Evolutionary conservation across 1,139 yeast species (phyloP).

Genomic region (Oligophagozyma castellii): DNA sequence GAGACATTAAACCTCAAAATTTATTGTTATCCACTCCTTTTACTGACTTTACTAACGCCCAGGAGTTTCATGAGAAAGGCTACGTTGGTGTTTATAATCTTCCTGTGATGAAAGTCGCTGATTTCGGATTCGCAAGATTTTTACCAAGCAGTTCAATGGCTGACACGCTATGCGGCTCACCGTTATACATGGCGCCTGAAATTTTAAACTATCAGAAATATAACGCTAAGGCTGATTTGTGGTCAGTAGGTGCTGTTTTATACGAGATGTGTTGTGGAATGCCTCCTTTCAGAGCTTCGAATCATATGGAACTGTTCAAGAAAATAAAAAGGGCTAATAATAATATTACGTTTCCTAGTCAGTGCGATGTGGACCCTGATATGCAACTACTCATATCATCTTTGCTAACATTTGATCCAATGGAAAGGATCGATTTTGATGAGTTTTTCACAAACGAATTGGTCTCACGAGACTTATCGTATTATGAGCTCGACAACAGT

Average conservation of each 20-base stretch:
- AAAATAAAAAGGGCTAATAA: slow-evolving; percentile 76
- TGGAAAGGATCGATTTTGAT: slow-evolving; percentile 72
- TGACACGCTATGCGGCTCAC: slow-evolving; percentile 94
- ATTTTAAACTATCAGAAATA: slow-evolving; percentile 87
- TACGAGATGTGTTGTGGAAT: slow-evolving; percentile 91
- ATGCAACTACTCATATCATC: slow-evolving; percentile 59
- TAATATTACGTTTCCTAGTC: slow-evolving; percentile 57
- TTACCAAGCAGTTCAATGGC: slow-evolving; percentile 89
- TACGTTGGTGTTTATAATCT: slow-evolving; percentile 76
- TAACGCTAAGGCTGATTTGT: slow-evolving; percentile 91
- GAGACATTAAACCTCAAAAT: slow-evolving; percentile 93
- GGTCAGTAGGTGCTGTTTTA: slow-evolving; percentile 96
- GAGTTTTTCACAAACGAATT: slow-evolving; percentile 61
- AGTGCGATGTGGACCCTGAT: slow-evolving; percentile 32
- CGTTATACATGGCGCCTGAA: slow-evolving; percentile 97
- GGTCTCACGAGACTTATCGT: slow-evolving; percentile 25
- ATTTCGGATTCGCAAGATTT: slow-evolving; percentile 93
- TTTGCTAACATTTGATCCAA: slow-evolving; percentile 69
- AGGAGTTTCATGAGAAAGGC: slow-evolving; percentile 39
- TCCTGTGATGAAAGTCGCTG: slow-evolving; percentile 87
- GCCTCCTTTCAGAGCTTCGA: slow-evolving; percentile 90
- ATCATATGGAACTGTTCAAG: slow-evolving; percentile 77
- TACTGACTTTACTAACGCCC: slow-evolving; percentile 36
- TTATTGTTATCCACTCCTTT: slow-evolving; percentile 69
- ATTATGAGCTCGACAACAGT: slow-evolving; percentile 24